Evolutionary conservation across 208 protist species (phyloP).

Genomic region (Acanthamoeba culbertsoni): DNA sequence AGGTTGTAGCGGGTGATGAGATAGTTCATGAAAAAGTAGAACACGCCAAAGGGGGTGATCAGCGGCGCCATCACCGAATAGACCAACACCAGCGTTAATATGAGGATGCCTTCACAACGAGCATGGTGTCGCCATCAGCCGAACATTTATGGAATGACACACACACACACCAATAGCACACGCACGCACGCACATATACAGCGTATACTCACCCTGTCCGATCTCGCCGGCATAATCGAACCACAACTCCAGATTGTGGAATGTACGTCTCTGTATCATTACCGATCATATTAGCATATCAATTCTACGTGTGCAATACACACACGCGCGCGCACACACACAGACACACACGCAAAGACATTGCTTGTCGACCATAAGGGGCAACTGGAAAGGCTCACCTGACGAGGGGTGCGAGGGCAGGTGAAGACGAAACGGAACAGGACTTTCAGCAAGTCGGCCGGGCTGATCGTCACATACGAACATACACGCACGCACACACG

Average conservation of each 20-base stretch:
- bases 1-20: slow-evolving; percentile 49
- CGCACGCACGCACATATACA: background rate
- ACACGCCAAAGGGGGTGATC: background rate
- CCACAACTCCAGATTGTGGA: background rate
- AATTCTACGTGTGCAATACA: no score
- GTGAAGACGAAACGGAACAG: background rate
- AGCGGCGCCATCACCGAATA: slow-evolving; percentile 43
- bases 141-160: background rate
- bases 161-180: background rate
- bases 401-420: background rate
- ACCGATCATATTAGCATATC: no score
- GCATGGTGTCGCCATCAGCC: no score
- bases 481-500: no score
- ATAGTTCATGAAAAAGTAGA: slow-evolving; percentile 30
- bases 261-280: background rate
- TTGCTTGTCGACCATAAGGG: background rate
- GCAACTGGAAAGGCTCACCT: background rate
- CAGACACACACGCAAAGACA: no score
- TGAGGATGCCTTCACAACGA: background rate
- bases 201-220: background rate
- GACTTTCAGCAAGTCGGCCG: background rate
- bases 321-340: no score
- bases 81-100: slow-evolving; percentile 21
- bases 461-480: background rate
- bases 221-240: slow-evolving; percentile 33